Evolutionary conservation across 176 grass and related monocot species (phyloP).

Genomic region (Eragrostis nindensis): DNA sequence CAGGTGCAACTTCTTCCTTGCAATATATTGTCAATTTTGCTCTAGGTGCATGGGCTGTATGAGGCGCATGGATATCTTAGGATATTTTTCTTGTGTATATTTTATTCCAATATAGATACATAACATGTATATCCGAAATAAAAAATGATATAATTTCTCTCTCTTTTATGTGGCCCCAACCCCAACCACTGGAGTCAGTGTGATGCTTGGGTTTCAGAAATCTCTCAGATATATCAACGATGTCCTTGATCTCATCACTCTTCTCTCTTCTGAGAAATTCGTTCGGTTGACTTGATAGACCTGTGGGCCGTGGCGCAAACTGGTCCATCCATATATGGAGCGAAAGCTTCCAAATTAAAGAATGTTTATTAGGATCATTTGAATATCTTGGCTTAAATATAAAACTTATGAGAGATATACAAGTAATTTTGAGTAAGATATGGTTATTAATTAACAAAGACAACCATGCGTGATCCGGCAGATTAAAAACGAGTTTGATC

Average conservation of each 20-base stretch:
- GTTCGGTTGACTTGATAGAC: neutral
- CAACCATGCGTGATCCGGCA: neutral
- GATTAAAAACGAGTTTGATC: neutral
- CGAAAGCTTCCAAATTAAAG: slow-evolving; percentile 1
- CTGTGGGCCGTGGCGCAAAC: neutral
- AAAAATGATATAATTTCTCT: neutral
- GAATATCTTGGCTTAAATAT: neutral
- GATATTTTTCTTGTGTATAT: neutral
- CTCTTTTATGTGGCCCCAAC: neutral
- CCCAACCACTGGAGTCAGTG: slow-evolving; percentile 6
- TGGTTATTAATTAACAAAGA: neutral
- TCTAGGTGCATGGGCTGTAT: slow-evolving; percentile 22
- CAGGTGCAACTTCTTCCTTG: neutral
- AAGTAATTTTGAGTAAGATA: neutral
- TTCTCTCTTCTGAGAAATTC: slow-evolving; percentile 1
- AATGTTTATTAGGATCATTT: neutral
- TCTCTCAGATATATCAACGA: too few species aligned
- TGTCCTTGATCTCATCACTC: neutral
- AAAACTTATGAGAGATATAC: neutral
- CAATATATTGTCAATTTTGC: neutral
- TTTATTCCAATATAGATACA: neutral
- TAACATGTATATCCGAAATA: neutral
- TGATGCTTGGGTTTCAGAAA: too few species aligned
- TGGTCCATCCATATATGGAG: neutral
- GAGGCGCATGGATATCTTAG: neutral